Base-by-base conservation (phyloP, 2,329 filamentous ascomycete genomes). In the Trematosphaeria pertusa region DNA sequence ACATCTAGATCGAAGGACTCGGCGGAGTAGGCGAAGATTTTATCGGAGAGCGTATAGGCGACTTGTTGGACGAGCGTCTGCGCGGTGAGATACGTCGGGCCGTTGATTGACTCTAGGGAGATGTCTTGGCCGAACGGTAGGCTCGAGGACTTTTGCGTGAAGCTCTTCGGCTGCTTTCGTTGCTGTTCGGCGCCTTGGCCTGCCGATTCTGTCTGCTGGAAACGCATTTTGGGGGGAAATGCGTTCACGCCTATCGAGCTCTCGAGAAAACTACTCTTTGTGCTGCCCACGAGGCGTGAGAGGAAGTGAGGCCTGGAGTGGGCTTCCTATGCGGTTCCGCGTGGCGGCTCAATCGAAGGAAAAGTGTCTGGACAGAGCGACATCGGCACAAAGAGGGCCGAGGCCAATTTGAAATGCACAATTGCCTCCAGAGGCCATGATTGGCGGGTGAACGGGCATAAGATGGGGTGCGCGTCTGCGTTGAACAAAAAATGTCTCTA, bases 41-140 rank as follows among this genome's bases (percentile, higher is more conserved):
- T 96, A 80, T 97, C 92, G 46, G 93, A 97, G 52, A 99, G 82
- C 55, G 89, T 84, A 77, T 96, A 99, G 51, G 93, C 91, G 56
- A 97, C 88, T 75, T 99, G 94, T 78, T 99, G 94, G 56, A 97
- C 88, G 45, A 99, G 84, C 17, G 91, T 86, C 76, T 99, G 94
- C 21, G 91, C 89, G 31, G 93, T 97, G 52, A 93, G 83, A 75
- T 99, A 99, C 45, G 89, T 94, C 58, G 93, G 89, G 12, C 93
- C 94, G 50, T 83, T 86, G 72, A 97, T 89, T 48, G 78, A 77
- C 43, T 75, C 74, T 49, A 84, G 72, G 24, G 76, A 56, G 46
- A 81, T 71, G 50, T 78, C 61, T 56, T 81, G 78, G 38, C 79
- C 79, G 48, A 82, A 82, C 1, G 80, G 79, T 20, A 81, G 70